Base-by-base conservation (phyloP, 108 stramenopile genomes). In the Conticribra guillardii region DNA sequence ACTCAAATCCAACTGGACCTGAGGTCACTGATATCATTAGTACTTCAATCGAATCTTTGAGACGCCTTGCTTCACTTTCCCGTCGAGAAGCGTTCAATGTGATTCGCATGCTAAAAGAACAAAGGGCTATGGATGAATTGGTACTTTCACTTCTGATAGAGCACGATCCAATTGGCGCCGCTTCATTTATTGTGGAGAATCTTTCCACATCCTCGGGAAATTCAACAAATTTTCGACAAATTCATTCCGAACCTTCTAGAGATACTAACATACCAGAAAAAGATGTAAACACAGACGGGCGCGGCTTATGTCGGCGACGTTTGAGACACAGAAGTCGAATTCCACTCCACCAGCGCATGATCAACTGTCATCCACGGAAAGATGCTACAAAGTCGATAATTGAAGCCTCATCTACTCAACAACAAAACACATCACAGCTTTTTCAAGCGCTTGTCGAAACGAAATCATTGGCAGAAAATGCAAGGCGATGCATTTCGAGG, bases 31-130 rank as follows among this genome's bases (percentile, higher is more conserved):
- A 75, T 23, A 85, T 83, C 60, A 54, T 69, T 50, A 76, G 56
- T 5, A 57, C 74, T 4, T 64, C 82, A 4, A 72, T 74, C 32
- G 54, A 57, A 46, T 71, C 79, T 14, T 68, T 82, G 8, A 37
- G 53, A 30, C 62, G 76, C 21, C 50, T 92, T 17, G 83, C 91
- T 7, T 61, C 65, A 2, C 60, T 92, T 30, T 92, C 91, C 1
- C 66, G 51, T 1, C 48, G 82, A 34, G 91, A 92, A 57, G 64
- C 61, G 17, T 31, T 24, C 17, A 65, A 81, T n/a, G 80, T 89
- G 30, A 56, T 65, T 23, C 52, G 57, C 33, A 79, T 74, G 49
- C 74, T 92, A 2, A 69, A 73, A 54, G 55, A 74, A n/a, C 19
- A 64, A 5, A 48, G 60, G 1, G 67, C 75, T 17, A 91, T 91